Conservation (phyloP, 768 basidiomycete genomes). For the Lactifluus subvellereus region DNA sequence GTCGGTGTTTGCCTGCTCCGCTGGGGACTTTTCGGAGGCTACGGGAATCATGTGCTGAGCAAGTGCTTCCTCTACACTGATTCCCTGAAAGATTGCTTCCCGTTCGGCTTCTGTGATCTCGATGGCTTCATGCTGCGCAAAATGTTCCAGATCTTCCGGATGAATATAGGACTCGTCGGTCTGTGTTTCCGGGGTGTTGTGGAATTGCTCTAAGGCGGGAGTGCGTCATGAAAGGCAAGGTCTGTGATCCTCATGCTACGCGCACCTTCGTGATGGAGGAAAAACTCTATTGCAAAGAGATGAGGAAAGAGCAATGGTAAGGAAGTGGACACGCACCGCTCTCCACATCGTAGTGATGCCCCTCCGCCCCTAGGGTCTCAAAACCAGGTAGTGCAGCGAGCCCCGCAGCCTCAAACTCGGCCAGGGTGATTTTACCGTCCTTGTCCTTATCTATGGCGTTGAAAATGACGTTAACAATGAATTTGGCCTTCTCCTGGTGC, state of each 20-base stretch:
- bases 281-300: constrained; percentile 57
- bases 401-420: constrained; percentile 70
- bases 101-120: constrained; percentile 78
- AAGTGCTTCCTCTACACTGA: constrained; percentile 67
- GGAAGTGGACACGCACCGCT: constrained; percentile 53
- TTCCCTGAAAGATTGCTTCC: constrained; percentile 80
- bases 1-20: constrained; percentile 1
- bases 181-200: constrained; percentile 95
- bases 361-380: constrained; percentile 78
- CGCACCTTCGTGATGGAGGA: constrained; percentile 94
- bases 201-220: constrained; percentile 66
- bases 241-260: neutral
- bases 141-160: constrained; percentile 91
- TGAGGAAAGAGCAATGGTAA: constrained; percentile 8
- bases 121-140: constrained; percentile 80
- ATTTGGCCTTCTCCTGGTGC: constrained; percentile 75
- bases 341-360: constrained; percentile 90
- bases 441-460: constrained; percentile 62
- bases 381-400: constrained; percentile 77
- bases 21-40: constrained; percentile 3
- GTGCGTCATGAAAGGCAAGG: neutral
- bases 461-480: constrained; percentile 69
- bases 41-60: constrained; percentile 36
- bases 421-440: constrained; percentile 62
- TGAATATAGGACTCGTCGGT: constrained; percentile 93